Base-by-base conservation (phyloP, 805 yeast species). In the Myxozyma monticola region DNA sequence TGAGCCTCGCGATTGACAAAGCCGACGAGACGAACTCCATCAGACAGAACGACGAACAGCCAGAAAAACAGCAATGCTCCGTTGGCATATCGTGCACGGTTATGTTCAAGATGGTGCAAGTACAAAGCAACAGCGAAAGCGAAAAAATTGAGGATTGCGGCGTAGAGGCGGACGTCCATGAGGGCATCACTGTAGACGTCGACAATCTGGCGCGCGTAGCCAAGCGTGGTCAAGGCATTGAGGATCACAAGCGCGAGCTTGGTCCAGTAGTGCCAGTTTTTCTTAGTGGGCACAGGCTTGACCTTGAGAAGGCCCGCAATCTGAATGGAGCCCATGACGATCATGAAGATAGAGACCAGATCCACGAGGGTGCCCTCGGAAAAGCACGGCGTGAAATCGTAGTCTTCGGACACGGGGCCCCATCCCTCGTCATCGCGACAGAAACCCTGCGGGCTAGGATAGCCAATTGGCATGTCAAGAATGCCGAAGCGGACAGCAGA, bases 21-120 rank as follows among this genome's bases (percentile, higher is more conserved):
- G 56, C 78, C 77, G 33, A 78, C 69, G 9, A 71, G 48, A 20
- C 78, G 77, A 30, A 80, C 71, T 4, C 83, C 46, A 0, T 54
- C 59, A n/a, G 48, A 21, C 76, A 60, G 35, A 76, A 72, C 49
- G 43, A 46, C 55, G 20, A 81, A 72, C 40, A 85, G 70, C 96
- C 96, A 91, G 68, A 79, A 91, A 56, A 84, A 74, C 34, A 91
- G 75, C 40, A 89, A 69, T 0, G 79, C 72, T 1, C 91, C 84
- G 59, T 76, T 79, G 1, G 96, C 81, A 20, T 86, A 77, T 37
- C 70, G 74, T 9, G 81, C 65, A 64, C 85, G 80, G 66, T 76
- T 78, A 62, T 81, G 84, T 65, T 91, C 97, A 51, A 85, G 65
- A 67, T 81, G 85, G 50, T 88, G 84, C 30, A 88, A 67, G 2